Conservation (phyloP, 495 filamentous ascomycete genomes). For the Clohesyomyces aquaticus region DNA sequence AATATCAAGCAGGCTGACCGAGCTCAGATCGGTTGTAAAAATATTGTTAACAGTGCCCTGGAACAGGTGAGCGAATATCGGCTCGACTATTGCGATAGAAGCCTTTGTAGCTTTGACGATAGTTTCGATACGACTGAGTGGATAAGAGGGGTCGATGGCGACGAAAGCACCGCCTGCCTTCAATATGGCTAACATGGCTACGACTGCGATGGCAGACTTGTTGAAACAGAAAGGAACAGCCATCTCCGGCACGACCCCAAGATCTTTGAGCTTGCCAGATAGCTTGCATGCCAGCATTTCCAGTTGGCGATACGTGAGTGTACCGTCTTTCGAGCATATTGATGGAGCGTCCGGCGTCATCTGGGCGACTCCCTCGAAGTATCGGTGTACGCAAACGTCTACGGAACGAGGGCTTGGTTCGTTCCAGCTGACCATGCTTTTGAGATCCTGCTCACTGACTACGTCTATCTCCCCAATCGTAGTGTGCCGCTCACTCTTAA, state of each 20-base stretch:
- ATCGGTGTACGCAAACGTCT: background rate
- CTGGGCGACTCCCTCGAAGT: background rate
- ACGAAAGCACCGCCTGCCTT: conserved; percentile 17
- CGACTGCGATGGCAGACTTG: conserved; percentile 6
- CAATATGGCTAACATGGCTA: conserved; percentile 10
- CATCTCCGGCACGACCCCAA: background rate
- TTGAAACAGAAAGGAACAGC: conserved; percentile 13
- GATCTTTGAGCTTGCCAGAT: background rate
- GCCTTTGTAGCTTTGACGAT: background rate
- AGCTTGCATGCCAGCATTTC: background rate
- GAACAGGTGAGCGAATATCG: background rate
- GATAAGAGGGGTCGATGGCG: conserved; percentile 2
- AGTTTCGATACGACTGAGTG: background rate
- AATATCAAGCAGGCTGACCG: background rate
- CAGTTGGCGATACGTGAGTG: conserved; percentile 13
- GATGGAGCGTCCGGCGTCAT: conserved; percentile 7
- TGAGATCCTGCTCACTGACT: too few species aligned
- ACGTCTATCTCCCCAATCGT: too few species aligned
- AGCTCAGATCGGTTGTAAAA: background rate
- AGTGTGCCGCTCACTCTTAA: too few species aligned
- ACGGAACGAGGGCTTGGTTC: too few species aligned
- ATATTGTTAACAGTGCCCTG: background rate
- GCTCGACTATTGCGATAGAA: background rate
- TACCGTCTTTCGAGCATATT: conserved; percentile 14
- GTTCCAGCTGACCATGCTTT: too few species aligned